A percentile compares a stretch with the other conserved stretches of the same genome.
Evolutionary conservation across 2,329 filamentous ascomycete species (phyloP).

Genomic region (Aschersonia sp.): DNA sequence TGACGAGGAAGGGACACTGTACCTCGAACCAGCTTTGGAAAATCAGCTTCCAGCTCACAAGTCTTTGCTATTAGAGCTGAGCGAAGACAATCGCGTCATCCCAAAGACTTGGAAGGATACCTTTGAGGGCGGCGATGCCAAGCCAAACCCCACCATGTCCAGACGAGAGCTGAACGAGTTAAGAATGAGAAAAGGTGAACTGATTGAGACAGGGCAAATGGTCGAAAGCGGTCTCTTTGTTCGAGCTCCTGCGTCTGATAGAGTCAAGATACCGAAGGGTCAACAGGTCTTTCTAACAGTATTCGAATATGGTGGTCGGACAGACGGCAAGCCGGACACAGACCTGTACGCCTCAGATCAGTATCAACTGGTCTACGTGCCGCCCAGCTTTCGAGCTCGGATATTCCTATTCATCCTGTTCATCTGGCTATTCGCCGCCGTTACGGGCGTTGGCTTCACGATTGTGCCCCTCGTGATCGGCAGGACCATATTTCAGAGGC

Average conservation of each 20-base stretch:
- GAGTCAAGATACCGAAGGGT: conserved; percentile 84
- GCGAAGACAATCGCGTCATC: conserved; percentile 24
- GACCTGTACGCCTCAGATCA: conserved; percentile 41
- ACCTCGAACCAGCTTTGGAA: conserved; percentile 23
- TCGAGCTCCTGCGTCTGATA: conserved; percentile 84
- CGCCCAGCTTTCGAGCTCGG: conserved; percentile 67
- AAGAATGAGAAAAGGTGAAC: conserved; percentile 24
- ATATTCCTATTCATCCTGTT: conserved; percentile 76
- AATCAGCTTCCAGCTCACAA: conserved; percentile 21
- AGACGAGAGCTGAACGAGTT: conserved; percentile 20
- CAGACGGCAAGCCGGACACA: conserved; percentile 35
- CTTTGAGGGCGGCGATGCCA: conserved; percentile 32
- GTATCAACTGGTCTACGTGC: conserved; percentile 65
- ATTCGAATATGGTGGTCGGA: conserved; percentile 49
- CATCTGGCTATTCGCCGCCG: conserved; percentile 86
- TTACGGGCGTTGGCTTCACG: conserved; percentile 72
- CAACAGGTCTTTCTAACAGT: conserved; percentile 63
- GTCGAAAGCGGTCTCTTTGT: conserved; percentile 68
- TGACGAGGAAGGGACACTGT: conserved; percentile 66
- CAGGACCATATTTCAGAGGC: conserved; percentile 56
- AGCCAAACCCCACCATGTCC: conserved; percentile 22
- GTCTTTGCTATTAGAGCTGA: conserved; percentile 31
- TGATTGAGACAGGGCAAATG: conserved; percentile 38
- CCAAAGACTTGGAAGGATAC: conserved; percentile 44
- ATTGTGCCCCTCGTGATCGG: conserved; percentile 79